Evolutionary conservation across 192 early-diverging fungal genomes (phyloP), one percentile per base, ranked within the genome.

Genomic region (Entomortierella lignicola): DNA sequence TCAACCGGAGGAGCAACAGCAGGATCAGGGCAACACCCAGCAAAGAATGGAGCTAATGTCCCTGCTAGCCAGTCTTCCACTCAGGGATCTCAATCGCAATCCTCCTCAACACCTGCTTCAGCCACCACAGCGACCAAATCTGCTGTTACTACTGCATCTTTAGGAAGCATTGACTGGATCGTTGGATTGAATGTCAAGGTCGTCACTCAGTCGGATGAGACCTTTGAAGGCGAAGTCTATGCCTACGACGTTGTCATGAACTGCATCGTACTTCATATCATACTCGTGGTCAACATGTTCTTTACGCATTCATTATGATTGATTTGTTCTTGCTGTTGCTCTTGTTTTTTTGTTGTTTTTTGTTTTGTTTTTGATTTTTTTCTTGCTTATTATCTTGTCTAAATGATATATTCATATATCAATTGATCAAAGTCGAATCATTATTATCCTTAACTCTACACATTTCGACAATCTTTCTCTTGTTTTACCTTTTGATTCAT

Each of bases 201-300:
- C 42, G 84, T 84, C 55, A 86, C 87, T 2, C 34, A 57, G 30
- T 67, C 74, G 25, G 79, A 86, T 74, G 88, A 89, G 62, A 77
- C 81, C 60, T 80, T 85, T 53, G 81, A 88, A 27, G 89, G 89
- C 31, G 67, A 80, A 27, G 81, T 91, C 63, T 91, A 85, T 62
- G 82, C 89, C 3, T 86, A 84, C 54, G 89, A 91, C 75, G 52
- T 77, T 41, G 85, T 73, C 37, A 89, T 86, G 34, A 89, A 88
- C 72, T 88, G 85, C 63, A 55, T 91, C 77, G 89, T 85, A 56
- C 83, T 91, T 81, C 83, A 91, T 88, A 90, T 87, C 89, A 84
- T 80, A 82, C 87, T 83, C 82, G 59, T 75, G 56, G 61, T 66
- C 70, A 29, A 66, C 21, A 55, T 48, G 26, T 29, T 20, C 53